Conservation (phyloP, 495 filamentous ascomycete genomes). For the Rostrohypoxylon terebratum region DNA sequence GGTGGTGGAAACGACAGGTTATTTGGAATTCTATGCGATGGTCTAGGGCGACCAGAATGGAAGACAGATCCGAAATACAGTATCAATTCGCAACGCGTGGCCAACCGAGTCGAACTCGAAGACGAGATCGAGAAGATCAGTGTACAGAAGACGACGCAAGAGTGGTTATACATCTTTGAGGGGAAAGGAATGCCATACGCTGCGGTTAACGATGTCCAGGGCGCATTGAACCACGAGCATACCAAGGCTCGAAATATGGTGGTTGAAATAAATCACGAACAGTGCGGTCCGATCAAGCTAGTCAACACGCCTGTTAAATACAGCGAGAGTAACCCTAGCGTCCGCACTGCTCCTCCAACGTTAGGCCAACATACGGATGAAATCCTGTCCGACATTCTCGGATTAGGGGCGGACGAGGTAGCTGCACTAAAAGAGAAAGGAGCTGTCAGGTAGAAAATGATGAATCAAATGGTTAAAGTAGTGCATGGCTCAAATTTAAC, state of each 20-base stretch:
- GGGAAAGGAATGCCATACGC: conserved; percentile 95
- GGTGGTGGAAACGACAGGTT: conserved; percentile 95
- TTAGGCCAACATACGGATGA: conserved; percentile 95
- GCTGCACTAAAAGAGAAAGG: conserved; percentile 72
- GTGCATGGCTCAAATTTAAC: not conserved
- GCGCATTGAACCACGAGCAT: conserved; percentile 85
- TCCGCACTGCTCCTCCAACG: conserved; percentile 83
- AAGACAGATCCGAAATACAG: conserved; percentile 77
- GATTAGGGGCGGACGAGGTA: conserved; percentile 72
- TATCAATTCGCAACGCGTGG: conserved; percentile 85
- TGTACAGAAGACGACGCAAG: conserved; percentile 79
- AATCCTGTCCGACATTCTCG: conserved; percentile 74
- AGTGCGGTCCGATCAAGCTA: conserved; percentile 86
- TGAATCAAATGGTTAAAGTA: not conserved
- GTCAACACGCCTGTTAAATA: conserved; percentile 98
- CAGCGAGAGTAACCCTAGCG: conserved; percentile 80
- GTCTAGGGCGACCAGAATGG: conserved; percentile 82
- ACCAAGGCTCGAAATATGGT: conserved; percentile 90
- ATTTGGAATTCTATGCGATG: conserved; percentile 86
- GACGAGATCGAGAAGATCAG: conserved; percentile 79
- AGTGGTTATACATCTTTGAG: conserved; percentile 91
- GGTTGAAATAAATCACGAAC: conserved; percentile 81
- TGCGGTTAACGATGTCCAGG: conserved; percentile 91
- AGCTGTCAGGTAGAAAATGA: conserved; percentile 67
- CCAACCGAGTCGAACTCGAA: conserved; percentile 81